Base-by-base conservation (phyloP, 176 grass and related monocot species). In the Urochloa ruziziensis region DNA sequence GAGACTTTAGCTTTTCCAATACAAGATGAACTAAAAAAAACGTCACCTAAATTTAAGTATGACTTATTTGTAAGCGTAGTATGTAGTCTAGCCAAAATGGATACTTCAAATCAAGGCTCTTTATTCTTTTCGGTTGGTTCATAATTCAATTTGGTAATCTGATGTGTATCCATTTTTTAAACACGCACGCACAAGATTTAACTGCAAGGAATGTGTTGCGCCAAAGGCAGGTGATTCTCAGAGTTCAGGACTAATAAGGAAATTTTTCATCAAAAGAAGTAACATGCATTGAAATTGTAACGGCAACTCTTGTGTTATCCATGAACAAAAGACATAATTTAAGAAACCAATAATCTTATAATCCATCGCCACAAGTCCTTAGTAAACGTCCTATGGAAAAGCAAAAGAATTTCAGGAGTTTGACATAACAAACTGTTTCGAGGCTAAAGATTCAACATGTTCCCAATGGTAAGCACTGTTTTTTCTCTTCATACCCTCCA, bases 311-410 rank as follows among this genome's bases (percentile, higher is more conserved):
- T 67, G 68, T 49, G 7, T 51, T 30, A 62, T 23, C 14, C 6
- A 51, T 68, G n/a, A 89, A 40, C 17, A 80, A 17, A 82, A 30
- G 43, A 73, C 56, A 78, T 34, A 75, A 73, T 47, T 82, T 73
- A 73, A 73, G 58, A 82, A 86, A 68, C 29, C 48, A 87, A 86
- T 83, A 83, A 82, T 67, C 79, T 73, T 82, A 90, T 90, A 86
- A 83, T 79, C 30, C 84, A 86, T 86, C 58, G 28, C 67, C 59
- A 69, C 2, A 86, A 60, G 73, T 74, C 67, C 84, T 73, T 73
- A 15, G 73, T 78, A 83, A 82, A 90, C 28, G 39, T 59, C 84
- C 83, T 90, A 86, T 66, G 59, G 39, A 86, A 81, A 90, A 78
- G 79, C 84, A 83, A 90, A 90, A 86, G 30, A 84, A 81, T 61